Percentiles rank a stretch among this genome's conserved stretches.
phyloP scores from a whole-genome alignment of 1,139 yeast species.

The Meyerozyma sp. region DNA sequence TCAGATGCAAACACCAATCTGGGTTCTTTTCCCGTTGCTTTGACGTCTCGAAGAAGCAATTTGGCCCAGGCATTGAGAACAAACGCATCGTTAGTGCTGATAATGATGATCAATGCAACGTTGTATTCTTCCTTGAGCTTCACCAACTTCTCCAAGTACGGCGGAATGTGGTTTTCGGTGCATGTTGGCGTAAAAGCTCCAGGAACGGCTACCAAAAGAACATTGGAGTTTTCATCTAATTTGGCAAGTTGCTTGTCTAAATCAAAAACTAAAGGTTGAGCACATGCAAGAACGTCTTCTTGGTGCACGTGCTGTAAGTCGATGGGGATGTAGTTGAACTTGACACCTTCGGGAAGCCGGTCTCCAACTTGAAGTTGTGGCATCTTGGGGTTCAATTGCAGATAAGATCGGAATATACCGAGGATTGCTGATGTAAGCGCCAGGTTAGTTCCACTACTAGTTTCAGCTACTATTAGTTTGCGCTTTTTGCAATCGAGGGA shows the following conservation, averaged over 20 bases:
- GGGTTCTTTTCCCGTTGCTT: slow-evolving; percentile 10
- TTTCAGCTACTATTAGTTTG: too few relatives aligned
- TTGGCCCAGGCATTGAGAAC: slow-evolving; percentile 29
- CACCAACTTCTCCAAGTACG: slow-evolving; percentile 16
- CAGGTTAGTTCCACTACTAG: background rate
- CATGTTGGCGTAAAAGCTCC: slow-evolving; percentile 30
- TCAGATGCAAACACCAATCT: slow-evolving; percentile 22
- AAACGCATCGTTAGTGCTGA: slow-evolving; percentile 26
- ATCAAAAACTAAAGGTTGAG: slow-evolving; percentile 18
- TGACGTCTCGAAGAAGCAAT: slow-evolving; percentile 17
- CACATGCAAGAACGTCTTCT: slow-evolving; percentile 18
- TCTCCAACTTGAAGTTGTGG: slow-evolving; percentile 12
- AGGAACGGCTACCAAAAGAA: slow-evolving; percentile 23
- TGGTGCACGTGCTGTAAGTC: slow-evolving; percentile 13
- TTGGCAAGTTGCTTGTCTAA: slow-evolving; percentile 17
- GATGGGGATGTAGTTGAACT: slow-evolving; percentile 22
- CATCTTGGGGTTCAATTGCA: background rate
- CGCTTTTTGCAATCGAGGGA: too few relatives aligned
- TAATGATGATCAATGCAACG: slow-evolving; percentile 16
- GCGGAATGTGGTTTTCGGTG: slow-evolving; percentile 27
- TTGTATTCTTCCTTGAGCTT: slow-evolving; percentile 16
- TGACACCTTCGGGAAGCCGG: slow-evolving; percentile 18
- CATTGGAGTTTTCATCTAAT: slow-evolving; percentile 11
- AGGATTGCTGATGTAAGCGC: background rate
- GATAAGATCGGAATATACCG: background rate